Conservation (phyloP, 495 filamentous ascomycete species). For the Annulohypoxylon maeteangense region DNA sequence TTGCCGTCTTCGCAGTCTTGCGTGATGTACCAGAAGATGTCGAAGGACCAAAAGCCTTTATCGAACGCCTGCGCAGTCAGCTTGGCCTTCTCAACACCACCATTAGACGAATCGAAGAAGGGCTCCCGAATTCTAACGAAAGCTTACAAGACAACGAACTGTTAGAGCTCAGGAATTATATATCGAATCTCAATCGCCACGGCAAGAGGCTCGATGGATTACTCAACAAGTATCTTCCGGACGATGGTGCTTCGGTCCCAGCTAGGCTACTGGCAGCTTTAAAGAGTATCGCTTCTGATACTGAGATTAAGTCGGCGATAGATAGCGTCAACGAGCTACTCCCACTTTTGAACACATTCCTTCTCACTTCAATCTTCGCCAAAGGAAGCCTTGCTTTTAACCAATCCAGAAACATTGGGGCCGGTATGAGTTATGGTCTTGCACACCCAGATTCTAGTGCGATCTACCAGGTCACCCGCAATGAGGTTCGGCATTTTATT, state of each 20-base stretch:
- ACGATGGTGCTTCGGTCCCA: neutral
- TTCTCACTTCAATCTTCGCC: neutral
- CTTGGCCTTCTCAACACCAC: slow-evolving; percentile 11
- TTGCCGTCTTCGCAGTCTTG: neutral
- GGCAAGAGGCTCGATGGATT: slow-evolving; percentile 1
- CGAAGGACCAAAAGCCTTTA: slow-evolving; percentile 3
- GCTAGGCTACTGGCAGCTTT: slow-evolving; percentile 1
- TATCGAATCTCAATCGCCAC: slow-evolving; percentile 10
- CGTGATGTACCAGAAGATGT: neutral
- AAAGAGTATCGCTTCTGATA: neutral
- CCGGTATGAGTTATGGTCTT: neutral
- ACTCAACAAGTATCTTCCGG: slow-evolving; percentile 1
- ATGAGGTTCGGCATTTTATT: slow-evolving; percentile 1
- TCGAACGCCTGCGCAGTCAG: slow-evolving; percentile 5
- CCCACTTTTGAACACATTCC: slow-evolving; percentile 1
- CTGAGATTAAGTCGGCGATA: neutral
- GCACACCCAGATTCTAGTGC: neutral
- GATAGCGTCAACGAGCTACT: slow-evolving; percentile 2
- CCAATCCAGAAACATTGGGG: neutral
- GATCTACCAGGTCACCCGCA: slow-evolving; percentile 2
- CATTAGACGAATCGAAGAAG: neutral
- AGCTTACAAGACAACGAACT: neutral
- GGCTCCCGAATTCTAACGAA: neutral
- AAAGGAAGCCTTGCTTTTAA: neutral
- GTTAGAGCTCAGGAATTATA: neutral